These are phyloP conservation scores for Dryas alaskensis DNA, from an alignment of 306 rosid genomes.

Conservation along the genomic window DNA sequence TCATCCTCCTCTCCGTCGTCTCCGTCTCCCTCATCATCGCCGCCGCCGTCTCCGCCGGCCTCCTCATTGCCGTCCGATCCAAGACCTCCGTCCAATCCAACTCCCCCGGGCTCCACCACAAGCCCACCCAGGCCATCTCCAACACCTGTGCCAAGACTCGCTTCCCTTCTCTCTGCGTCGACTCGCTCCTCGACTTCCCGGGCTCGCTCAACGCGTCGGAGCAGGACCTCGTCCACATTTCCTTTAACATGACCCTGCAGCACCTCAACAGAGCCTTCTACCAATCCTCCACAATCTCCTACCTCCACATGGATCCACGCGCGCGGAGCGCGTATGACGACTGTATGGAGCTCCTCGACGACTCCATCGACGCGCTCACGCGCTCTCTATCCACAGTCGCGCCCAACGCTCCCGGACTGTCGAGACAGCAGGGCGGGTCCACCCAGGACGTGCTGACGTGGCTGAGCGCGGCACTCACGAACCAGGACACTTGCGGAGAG, in stretches of 20 bases:
- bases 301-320: conserved; percentile 38
- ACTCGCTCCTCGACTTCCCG: conserved; percentile 68
- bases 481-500: conserved; percentile 81
- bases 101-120: conserved; percentile 19
- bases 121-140: conserved; percentile 76
- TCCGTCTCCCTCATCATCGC: conserved; percentile 47
- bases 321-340: conserved; percentile 63
- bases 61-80: conserved; percentile 23
- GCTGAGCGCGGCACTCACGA: conserved; percentile 83
- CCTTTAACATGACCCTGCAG: conserved; percentile 78
- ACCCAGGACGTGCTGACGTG: conserved; percentile 68
- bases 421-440: neutral
- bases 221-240: conserved; percentile 77
- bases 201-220: conserved; percentile 60
- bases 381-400: conserved; percentile 46
- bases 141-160: conserved; percentile 58
- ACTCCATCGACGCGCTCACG: conserved; percentile 61
- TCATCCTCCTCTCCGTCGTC: conserved; percentile 41
- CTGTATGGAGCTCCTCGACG: conserved; percentile 83
- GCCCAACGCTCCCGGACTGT: neutral
- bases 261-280: conserved; percentile 61
- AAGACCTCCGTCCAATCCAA: neutral
- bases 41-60: conserved; percentile 53
- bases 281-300: conserved; percentile 44
- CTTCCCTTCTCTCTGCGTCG: conserved; percentile 61